Base-by-base conservation (phyloP, 1,284 basidiomycete genomes). In the Erythrobasidium hasegawianum region DNA sequence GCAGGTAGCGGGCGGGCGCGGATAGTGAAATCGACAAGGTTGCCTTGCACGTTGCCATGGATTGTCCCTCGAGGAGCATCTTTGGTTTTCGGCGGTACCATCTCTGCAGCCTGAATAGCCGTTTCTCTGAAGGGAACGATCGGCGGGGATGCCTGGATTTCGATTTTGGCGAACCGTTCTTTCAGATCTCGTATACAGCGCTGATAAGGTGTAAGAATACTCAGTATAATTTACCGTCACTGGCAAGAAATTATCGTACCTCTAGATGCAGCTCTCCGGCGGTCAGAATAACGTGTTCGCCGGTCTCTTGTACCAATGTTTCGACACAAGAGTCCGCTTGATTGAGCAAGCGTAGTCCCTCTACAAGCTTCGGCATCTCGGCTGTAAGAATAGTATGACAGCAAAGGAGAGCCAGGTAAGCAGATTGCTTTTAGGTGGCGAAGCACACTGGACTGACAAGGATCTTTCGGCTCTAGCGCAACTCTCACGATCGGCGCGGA, bases 71-170 rank as follows among this genome's bases (percentile, higher is more conserved):
- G 83, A 10, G 83, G 80, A 0, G 85, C 85, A 72, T 85, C 85
- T 9, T 79, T 76, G 0, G 85, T 87, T 77, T 92, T 97, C 0
- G 88, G 86, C 4, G 89, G 86, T 0, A 86, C 83, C 92, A 97
- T 96, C 72, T 97, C 92, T 79, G 71, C 45, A 2, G 81, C 90
- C 73, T 85, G 88, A 33, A 97, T 83, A 0, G 91, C 90, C 0
- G 95, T 97, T 79, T 98, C 96, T 54, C 96, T 84, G 81, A 97
- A 99, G 1, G 96, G 95, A 2, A 99, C 96, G 59, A 98, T 95
- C 0, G 95, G 94, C 72, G 93, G 87, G 1, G 93, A 97, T 8
- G 88, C 86, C 72, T 95, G 90, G 55, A 99, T 93, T 59, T 90
- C 88, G 58, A 96, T 87, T 68, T 86, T 86, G 0, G 96, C 95